phyloP scores from a whole-genome alignment of 2,329 filamentous ascomycete species.

The Aspergillus sp. region DNA sequence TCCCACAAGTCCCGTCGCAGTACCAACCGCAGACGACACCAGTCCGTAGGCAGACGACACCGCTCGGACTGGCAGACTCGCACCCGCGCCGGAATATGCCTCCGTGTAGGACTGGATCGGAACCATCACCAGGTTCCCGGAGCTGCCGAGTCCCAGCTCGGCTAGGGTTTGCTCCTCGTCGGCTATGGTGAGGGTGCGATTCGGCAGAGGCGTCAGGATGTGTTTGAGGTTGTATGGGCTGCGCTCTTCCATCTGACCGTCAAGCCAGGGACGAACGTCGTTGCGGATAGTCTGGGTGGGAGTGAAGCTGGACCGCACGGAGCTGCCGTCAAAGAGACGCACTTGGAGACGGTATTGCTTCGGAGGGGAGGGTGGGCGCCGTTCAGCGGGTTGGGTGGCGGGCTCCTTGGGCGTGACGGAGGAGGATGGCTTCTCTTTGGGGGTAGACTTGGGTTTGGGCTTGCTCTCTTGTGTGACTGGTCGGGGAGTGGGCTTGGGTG shows the following conservation, averaged over 20 bases:
- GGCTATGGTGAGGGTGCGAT: slow-evolving; percentile 68
- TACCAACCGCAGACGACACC: slow-evolving; percentile 46
- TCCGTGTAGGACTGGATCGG: slow-evolving; percentile 65
- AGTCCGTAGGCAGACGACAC: slow-evolving; percentile 45
- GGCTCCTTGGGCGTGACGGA: slow-evolving; percentile 1
- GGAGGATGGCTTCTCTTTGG: slow-evolving; percentile 5
- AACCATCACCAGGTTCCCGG: slow-evolving; percentile 78
- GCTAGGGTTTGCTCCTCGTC: slow-evolving; percentile 72
- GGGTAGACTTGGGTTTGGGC: not conserved
- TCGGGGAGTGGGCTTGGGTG: not conserved
- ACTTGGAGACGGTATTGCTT: slow-evolving; percentile 68
- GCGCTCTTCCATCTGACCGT: slow-evolving; percentile 59
- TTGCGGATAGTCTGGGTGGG: slow-evolving; percentile 62
- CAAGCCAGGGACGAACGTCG: slow-evolving; percentile 77
- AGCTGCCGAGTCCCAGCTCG: slow-evolving; percentile 73
- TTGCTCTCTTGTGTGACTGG: not conserved
- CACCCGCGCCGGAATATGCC: slow-evolving; percentile 54
- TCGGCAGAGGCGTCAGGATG: slow-evolving; percentile 76
- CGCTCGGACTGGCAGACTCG: slow-evolving; percentile 46
- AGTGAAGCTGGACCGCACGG: slow-evolving; percentile 71
- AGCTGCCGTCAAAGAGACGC: slow-evolving; percentile 80
- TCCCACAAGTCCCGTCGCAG: slow-evolving; percentile 46
- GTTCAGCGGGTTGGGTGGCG: slow-evolving; percentile 14
- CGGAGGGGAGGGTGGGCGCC: slow-evolving; percentile 21
- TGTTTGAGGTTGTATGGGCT: slow-evolving; percentile 81